Percentiles rank a stretch among this genome's conserved stretches.
Conservation (phyloP, 768 basidiomycete genomes). For the Steccherinum ochraceum region DNA sequence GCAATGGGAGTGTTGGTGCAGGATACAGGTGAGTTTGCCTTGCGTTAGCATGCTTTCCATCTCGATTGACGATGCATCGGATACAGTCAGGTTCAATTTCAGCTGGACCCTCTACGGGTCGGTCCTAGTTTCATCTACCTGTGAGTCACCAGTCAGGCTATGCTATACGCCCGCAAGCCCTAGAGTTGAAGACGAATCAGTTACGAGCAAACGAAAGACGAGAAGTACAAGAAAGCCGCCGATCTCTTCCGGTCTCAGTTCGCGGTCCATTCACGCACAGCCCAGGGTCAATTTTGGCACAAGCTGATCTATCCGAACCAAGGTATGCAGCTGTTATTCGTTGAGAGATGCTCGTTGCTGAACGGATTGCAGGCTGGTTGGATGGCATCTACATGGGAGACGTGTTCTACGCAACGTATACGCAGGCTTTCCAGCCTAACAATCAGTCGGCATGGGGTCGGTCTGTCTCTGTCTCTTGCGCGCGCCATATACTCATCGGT, state of each 20-base stretch:
- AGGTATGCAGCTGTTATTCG: slow-evolving; percentile 20
- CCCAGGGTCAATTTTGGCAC: slow-evolving; percentile 43
- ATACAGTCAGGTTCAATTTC: slow-evolving; percentile 20
- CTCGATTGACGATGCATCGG: no score
- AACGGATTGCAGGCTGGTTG: slow-evolving; percentile 39
- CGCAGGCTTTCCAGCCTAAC: slow-evolving; percentile 26
- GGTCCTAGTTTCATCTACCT: slow-evolving; percentile 35
- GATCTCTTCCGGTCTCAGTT: slow-evolving; percentile 34
- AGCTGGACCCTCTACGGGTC: slow-evolving; percentile 29
- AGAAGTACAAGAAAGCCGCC: slow-evolving; percentile 37
- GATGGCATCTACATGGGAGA: slow-evolving; percentile 44
- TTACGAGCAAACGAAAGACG: slow-evolving; percentile 26
- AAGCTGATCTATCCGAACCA: slow-evolving; percentile 36
- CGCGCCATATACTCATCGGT: background rate
- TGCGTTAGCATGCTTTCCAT: no score
- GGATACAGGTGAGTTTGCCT: slow-evolving; percentile 32
- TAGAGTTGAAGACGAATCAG: no score
- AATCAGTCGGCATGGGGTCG: slow-evolving; percentile 35
- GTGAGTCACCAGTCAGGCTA: slow-evolving; percentile 17
- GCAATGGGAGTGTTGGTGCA: slow-evolving; percentile 33
- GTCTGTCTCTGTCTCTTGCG: slow-evolving; percentile 6
- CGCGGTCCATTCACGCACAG: slow-evolving; percentile 36
- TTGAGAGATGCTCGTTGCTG: no score
- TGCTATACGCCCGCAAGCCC: background rate
- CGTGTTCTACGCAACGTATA: slow-evolving; percentile 38